Evolutionary conservation across 495 filamentous ascomycete species (phyloP), one percentile per base, ranked within the genome.

Genomic region (Penicillium silybi): DNA sequence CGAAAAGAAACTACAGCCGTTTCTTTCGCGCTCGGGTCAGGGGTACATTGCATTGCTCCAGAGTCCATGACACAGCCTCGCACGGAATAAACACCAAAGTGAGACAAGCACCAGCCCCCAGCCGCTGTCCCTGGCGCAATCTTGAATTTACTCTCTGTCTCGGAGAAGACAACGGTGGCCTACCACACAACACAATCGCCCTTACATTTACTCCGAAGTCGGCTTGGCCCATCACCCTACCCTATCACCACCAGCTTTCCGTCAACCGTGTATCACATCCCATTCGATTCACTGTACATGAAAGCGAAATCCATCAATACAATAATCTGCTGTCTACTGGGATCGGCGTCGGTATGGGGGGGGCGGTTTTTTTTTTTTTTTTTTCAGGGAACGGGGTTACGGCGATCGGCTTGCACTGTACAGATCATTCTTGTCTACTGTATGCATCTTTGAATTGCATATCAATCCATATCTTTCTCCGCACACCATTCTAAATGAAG

Each of bases 331-430:
- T 43, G 9, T 49, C 38, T 46, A 32, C 37, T 37, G 49, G 41
- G 41, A 42, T 53, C 49, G 54, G 61, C 50, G 54, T 64, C 48
- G 27, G 15, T 20, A 35, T 51, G 23, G 48, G 3, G n/a, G n/a
- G n/a, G n/a, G n/a, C n/a, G n/a, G n/a, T n/a, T n/a, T n/a, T n/a
- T n/a, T n/a, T n/a, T n/a, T n/a, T n/a, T 47, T 37, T 45, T 2
- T 37, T 41, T 10, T 37, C 25, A 22, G 32, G 20, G 35, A 48
- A 39, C 17, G 54, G 48, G 26, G 38, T 44, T 56, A 32, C 17
- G 54, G 48, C 45, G 52, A 23, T 46, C 7, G n/a, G 27, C 32
- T 29, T 53, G 47, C 38, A 44, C 39, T 50, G 42, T 61, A 52
- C 22, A 53, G 40, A 47, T 42, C 34, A 20, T 29, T 40, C 38